These are phyloP conservation scores for Cercospora beticola DNA, from an alignment of 2,329 filamentous ascomycete genomes.

Conservation along the genomic window DNA sequence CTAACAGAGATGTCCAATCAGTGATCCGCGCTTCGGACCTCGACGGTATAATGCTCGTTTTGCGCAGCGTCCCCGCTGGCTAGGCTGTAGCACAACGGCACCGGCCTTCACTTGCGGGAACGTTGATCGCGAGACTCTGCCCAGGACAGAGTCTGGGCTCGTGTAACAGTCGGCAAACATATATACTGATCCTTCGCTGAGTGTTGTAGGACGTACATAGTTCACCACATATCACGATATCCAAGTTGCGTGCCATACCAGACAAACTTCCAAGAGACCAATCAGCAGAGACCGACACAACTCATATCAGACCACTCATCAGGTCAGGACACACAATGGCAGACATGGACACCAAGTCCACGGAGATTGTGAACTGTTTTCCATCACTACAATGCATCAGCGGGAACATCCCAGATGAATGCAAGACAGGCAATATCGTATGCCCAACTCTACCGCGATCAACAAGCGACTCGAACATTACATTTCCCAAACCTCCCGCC, in stretches of 20 bases:
- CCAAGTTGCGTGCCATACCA: background rate
- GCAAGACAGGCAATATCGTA: conserved; percentile 24
- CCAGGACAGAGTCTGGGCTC: conserved; percentile 1
- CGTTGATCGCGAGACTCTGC: conserved; percentile 17
- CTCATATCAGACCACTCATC: background rate
- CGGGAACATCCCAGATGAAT: conserved; percentile 25
- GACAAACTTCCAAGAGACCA: background rate
- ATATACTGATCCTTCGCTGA: conserved; percentile 20
- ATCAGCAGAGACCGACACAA: background rate
- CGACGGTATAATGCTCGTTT: conserved; percentile 12
- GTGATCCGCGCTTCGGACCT: background rate
- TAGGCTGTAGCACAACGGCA: conserved; percentile 13
- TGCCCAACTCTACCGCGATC: conserved; percentile 22
- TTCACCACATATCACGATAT: conserved; percentile 16
- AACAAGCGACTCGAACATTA: conserved; percentile 11
- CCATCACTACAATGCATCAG: conserved; percentile 25
- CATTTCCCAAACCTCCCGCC: conserved; percentile 18
- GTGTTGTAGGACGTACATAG: background rate
- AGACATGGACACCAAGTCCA: conserved; percentile 16
- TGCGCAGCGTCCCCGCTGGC: conserved; percentile 12
- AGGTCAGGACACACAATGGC: conserved; percentile 1
- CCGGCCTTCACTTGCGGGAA: conserved; percentile 10
- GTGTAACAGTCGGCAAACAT: conserved; percentile 17
- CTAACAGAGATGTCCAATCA: conserved; percentile 10
- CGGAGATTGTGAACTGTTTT: conserved; percentile 25